phyloP scores from a whole-genome alignment of 2,329 filamentous ascomycete species.

The Fusarium succisae region DNA sequence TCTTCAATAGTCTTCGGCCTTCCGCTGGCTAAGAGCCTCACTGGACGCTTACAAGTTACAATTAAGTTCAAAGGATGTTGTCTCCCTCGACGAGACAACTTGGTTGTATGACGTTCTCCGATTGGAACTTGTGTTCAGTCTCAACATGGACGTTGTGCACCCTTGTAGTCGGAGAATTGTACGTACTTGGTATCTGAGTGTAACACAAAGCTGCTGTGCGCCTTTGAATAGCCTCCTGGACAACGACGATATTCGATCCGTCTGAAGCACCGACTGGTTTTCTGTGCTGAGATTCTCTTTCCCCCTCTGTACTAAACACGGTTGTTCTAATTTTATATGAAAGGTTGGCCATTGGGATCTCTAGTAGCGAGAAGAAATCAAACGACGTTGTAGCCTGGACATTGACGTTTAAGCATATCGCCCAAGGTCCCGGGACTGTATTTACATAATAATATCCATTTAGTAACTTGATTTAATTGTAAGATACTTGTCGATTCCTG shows the following conservation, averaged over 20 bases:
- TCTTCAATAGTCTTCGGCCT: not conserved
- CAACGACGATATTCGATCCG: not conserved
- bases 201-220: constrained; percentile 15
- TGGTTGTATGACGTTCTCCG: constrained; percentile 15
- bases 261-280: not conserved
- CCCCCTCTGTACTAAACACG: not conserved
- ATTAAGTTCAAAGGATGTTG: constrained; percentile 5
- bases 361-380: not conserved
- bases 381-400: not conserved
- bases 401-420: constrained; percentile 13
- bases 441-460: too few species aligned
- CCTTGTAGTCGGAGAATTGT: constrained; percentile 22
- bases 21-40: not conserved
- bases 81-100: constrained; percentile 7
- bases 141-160: constrained; percentile 1
- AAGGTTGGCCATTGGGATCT: not conserved
- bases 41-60: not conserved
- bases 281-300: not conserved
- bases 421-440: not conserved
- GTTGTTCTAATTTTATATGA: not conserved
- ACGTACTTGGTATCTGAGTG: constrained; percentile 29
- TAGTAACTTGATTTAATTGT: not conserved
- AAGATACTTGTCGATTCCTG: too few species aligned
- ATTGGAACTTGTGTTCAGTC: constrained; percentile 6
- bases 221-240: constrained; percentile 1